Conservation (phyloP, 78 protist species). For the Dictyostelium capitatum region DNA sequence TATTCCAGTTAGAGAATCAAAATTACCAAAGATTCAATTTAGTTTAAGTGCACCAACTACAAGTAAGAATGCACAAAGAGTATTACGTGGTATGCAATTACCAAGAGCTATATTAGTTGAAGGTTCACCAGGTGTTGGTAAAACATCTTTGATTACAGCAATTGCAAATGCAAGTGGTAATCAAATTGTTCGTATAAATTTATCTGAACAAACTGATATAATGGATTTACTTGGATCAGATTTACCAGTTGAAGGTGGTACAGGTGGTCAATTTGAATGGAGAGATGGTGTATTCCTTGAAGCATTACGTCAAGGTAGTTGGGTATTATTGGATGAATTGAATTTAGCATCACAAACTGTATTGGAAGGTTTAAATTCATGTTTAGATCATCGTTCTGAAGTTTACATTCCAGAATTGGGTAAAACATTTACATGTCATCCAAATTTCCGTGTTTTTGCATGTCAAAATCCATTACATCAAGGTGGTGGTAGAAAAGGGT, state of each 20-base stretch:
- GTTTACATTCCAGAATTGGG: conserved; percentile 98
- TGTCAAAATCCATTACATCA: conserved; percentile 98
- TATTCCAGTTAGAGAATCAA: conserved; percentile 13
- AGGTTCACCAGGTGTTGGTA: conserved; percentile 99
- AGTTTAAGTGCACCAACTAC: conserved; percentile 96
- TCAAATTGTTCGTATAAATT: conserved; percentile 96
- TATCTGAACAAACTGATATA: conserved; percentile 99
- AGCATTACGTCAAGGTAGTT: conserved; percentile 94
- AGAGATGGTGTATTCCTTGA: conserved; percentile 95
- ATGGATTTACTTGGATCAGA: conserved; percentile 99
- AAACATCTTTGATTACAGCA: conserved; percentile 97
- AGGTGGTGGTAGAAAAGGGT: conserved; percentile 99
- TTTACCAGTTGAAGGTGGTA: conserved; percentile 96
- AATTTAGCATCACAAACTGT: conserved; percentile 99
- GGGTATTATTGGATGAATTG: conserved; percentile 99
- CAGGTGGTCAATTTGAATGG: conserved; percentile 96
- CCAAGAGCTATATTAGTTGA: conserved; percentile 92
- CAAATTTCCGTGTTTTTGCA: conserved; percentile 95
- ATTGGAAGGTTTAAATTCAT: conserved; percentile 99
- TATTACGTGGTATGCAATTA: conserved; percentile 96
- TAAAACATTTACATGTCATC: conserved; percentile 86
- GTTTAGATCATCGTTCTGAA: conserved; percentile 97
- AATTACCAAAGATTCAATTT: not conserved
- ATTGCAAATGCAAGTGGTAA: conserved; percentile 92
- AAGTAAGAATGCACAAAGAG: conserved; percentile 86